Evolutionary conservation across 1,139 yeast genomes (phyloP).

Genomic region (Zygosaccharomyces sapae): DNA sequence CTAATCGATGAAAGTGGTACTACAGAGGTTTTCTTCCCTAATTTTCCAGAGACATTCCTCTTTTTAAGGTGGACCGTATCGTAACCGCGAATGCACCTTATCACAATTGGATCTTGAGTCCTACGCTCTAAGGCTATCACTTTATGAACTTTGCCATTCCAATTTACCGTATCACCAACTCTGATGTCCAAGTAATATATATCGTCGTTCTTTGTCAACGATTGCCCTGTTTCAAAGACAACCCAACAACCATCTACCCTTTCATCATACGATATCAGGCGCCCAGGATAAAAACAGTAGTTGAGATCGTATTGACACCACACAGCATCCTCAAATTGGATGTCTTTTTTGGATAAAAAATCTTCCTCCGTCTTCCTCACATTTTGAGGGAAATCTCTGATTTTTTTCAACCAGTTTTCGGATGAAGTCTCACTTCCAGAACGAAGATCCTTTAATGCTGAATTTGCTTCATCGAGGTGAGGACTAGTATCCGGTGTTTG

Average conservation of each 20-base stretch:
- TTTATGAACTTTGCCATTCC: conserved; percentile 35
- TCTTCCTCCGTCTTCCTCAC: conserved; percentile 19
- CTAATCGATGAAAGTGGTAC: conserved; percentile 27
- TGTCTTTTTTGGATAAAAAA: conserved; percentile 26
- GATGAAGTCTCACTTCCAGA: neutral
- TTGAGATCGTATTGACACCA: conserved; percentile 38
- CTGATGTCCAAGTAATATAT: conserved; percentile 38
- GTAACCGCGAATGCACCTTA: conserved; percentile 57
- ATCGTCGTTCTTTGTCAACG: conserved; percentile 25
- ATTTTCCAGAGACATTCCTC: conserved; percentile 25
- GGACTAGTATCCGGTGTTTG: neutral
- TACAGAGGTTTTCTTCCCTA: conserved; percentile 19
- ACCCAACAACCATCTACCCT: conserved; percentile 26
- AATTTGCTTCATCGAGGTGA: neutral
- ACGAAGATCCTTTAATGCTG: neutral
- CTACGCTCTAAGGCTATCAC: conserved; percentile 47
- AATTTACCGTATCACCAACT: conserved; percentile 42
- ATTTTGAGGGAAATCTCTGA: conserved; percentile 13
- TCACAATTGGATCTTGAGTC: conserved; percentile 21
- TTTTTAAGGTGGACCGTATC: conserved; percentile 44
- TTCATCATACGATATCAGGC: conserved; percentile 23
- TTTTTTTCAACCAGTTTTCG: neutral
- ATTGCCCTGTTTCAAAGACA: conserved; percentile 23
- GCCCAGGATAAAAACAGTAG: conserved; percentile 37
- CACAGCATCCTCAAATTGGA: conserved; percentile 33